Base-by-base conservation (phyloP, 805 yeast species). In the Suhomyces sp. region DNA sequence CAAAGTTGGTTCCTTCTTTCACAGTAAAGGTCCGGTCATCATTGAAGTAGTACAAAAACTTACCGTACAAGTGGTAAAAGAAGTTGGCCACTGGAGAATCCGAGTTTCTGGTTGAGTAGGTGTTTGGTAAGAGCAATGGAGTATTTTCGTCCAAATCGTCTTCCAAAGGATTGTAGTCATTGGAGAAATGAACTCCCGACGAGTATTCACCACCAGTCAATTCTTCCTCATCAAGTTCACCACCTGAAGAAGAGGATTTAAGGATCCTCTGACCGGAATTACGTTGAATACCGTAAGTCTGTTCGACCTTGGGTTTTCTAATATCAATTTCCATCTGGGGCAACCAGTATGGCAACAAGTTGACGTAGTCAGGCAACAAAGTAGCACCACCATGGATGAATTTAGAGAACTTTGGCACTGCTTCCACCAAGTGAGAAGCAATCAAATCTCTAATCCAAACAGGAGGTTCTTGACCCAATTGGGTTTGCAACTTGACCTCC, bases 381-480 rank as follows among this genome's bases (percentile, higher is more conserved):
- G 94, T 79, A 5, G 99, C 97, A 53, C 90, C 85, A 60, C 99
- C 99, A 64, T 94, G 99, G 60, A 94, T 93, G 64, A 94, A 94
- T 69, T 94, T 94, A 50, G 98, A 93, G 69, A 90, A 94, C 71
- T 94, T 94, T 25, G 99, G 99, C 43, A 94, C 97, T 1, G 97
- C 97, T 72, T 94, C 99, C 41, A 94, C 99, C 48, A 94, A 77
- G 69, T 94, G 99, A 25, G 96, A 86, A 0, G 92, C 76, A 33
- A 93, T 92, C 68, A 94, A 80, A 58, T 93, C 97, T 59, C 94
- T 82, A 46, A 94, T 96, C 99, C 99, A 94, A 55, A 81, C 85
- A 8, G 99, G 99, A 25, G 99, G 99, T 70, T 94, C 99, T 73
- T 94, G 99, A 51, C 99, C 99, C 72, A 94, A 65, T 76, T 94